Evolutionary conservation across 2,329 filamentous ascomycete species (phyloP), one percentile per base, ranked within the genome.

Genomic region (Alternaria atra): DNA sequence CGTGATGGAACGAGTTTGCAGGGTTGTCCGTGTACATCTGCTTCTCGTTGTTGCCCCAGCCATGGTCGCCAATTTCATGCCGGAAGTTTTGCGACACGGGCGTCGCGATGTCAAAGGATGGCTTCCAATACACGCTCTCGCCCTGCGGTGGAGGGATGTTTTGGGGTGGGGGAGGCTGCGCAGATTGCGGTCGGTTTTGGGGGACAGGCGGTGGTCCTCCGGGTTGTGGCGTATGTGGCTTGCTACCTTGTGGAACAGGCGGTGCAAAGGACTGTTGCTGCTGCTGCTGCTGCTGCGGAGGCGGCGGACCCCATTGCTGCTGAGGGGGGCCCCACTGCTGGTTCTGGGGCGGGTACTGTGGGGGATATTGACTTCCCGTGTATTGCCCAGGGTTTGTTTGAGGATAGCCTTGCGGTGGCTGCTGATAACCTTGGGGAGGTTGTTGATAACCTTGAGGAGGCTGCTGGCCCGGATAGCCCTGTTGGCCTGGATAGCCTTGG

Each of bases 31-130:
- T 84, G 71, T 89, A 89, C 76, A 85, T 84, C 74, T 89, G 82
- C 50, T 85, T 77, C 77, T 89, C 86, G 61, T 86, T 84, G 69
- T 89, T 89, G 23, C 86, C 86, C 86, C 86, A 89, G 37, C 86
- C 86, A 68, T 86, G 82, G n/a, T 81, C 82, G 29, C 86, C 86
- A 34, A 84, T 79, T 71, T 87, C 85, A 30, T 85, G 82, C 5
- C 84, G 77, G 78, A 87, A 89, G 63, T 87, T 82, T 3, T 78
- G 73, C 0, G 79, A 79, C 3, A 88, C 79, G 0, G 84, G 80
- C 2, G 79, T 77, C 13, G 79, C 74, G 0, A 83, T 80, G 29
- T 79, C 73, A 67, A 88, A 86, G 7, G 78, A 79, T 0, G 86
- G 82, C 59, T 80, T 81, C 86, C 86, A 88, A 74, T 87, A 87